phyloP scores from a whole-genome alignment of 1,284 basidiomycete genomes.

The Peniophora sp. region DNA sequence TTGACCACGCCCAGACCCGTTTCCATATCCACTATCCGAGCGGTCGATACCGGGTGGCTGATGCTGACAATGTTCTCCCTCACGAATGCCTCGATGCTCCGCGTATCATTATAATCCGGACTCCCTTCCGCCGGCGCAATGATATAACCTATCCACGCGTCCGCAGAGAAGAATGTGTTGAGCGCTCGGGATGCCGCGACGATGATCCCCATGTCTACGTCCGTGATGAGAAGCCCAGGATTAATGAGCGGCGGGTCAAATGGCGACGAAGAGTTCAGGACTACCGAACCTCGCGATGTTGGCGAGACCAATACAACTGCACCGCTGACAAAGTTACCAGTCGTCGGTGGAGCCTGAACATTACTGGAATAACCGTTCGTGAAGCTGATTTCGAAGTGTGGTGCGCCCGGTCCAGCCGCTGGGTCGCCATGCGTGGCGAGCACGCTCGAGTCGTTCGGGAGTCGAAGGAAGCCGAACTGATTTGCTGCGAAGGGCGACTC shows the following conservation, averaged over 20 bases:
- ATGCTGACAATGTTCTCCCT: constrained; percentile 12
- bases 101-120: constrained; percentile 12
- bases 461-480: background rate
- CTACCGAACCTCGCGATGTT: background rate
- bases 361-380: constrained; percentile 1
- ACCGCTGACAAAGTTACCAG: constrained; percentile 13
- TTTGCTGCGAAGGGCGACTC: background rate
- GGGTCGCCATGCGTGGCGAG: background rate
- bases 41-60: constrained; percentile 21
- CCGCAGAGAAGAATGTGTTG: constrained; percentile 14
- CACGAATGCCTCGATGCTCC: constrained; percentile 17
- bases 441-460: background rate
- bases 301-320: constrained; percentile 2
- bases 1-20: constrained; percentile 36
- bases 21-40: constrained; percentile 16
- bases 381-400: constrained; percentile 8
- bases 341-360: constrained; percentile 6
- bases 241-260: constrained; percentile 16
- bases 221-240: constrained; percentile 10
- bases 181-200: constrained; percentile 13
- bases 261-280: background rate
- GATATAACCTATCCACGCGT: constrained; percentile 17
- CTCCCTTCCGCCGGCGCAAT: constrained; percentile 6
- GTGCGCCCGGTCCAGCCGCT: constrained; percentile 24
- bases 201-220: constrained; percentile 10